A percentile compares a stretch with the other conserved stretches of the same genome.
phyloP scores from a whole-genome alignment of 2,329 filamentous ascomycete genomes.

The Epichloe uncinata region DNA sequence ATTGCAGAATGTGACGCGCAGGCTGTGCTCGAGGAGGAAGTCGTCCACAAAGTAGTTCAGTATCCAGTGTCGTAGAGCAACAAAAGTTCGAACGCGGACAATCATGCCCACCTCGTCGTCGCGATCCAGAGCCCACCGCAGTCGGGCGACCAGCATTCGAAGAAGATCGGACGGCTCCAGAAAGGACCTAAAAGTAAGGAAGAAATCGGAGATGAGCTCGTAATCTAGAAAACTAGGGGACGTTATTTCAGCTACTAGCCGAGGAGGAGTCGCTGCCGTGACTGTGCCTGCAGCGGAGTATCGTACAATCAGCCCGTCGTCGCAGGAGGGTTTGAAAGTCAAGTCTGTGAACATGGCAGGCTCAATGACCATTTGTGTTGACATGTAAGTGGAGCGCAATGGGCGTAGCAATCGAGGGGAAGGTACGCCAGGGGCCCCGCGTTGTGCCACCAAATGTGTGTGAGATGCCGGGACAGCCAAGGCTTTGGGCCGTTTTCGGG shows the following conservation, averaged over 20 bases:
- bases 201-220: conserved; percentile 93
- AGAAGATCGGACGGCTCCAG: conserved; percentile 65
- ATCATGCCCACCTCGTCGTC: conserved; percentile 78
- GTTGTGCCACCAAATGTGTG: conserved; percentile 12
- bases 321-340: conserved; percentile 63
- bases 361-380: conserved; percentile 40
- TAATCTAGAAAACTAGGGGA: conserved; percentile 95
- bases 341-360: conserved; percentile 74
- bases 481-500: conserved; percentile 23
- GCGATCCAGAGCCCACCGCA: conserved; percentile 75
- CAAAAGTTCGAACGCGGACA: conserved; percentile 90
- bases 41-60: conserved; percentile 96
- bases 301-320: conserved; percentile 69
- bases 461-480: conserved; percentile 24
- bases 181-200: conserved; percentile 86
- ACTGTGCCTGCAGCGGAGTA: conserved; percentile 66
- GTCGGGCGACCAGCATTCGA: conserved; percentile 68
- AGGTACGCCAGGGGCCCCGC: conserved; percentile 14
- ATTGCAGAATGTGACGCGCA: conserved; percentile 68
- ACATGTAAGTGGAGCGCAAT: conserved; percentile 33
- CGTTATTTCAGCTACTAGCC: conserved; percentile 90
- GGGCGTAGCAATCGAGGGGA: conserved; percentile 27
- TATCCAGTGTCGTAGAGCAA: conserved; percentile 92
- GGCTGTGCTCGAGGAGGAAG: conserved; percentile 62
- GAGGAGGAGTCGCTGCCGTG: conserved; percentile 76